Conservation (phyloP, 345 rosid genomes). For the Lepidium sativum region DNA sequence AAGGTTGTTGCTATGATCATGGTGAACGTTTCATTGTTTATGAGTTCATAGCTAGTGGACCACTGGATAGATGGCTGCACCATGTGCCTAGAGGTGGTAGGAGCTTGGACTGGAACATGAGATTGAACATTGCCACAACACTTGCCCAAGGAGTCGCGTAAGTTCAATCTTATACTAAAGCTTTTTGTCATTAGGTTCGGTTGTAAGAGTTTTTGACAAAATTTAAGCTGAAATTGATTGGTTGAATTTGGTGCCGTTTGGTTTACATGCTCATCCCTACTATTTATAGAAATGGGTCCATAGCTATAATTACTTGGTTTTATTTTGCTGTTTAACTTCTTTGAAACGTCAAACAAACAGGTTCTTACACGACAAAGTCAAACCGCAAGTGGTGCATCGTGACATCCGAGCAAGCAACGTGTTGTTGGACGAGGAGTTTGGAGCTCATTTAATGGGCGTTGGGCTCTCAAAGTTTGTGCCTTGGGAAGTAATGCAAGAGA, state of each 20-base stretch:
- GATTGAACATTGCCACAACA: conserved; percentile 86
- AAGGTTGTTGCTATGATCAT: conserved; percentile 93
- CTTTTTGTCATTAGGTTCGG: neutral
- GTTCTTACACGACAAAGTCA: conserved; percentile 92
- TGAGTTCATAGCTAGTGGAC: conserved; percentile 86
- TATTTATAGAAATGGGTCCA: neutral
- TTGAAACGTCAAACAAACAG: conserved; percentile 23
- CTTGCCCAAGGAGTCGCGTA: conserved; percentile 98
- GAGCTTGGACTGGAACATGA: conserved; percentile 84
- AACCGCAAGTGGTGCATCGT: conserved; percentile 91
- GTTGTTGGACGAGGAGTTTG: conserved; percentile 85
- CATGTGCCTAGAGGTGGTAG: conserved; percentile 91
- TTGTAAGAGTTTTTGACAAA: neutral
- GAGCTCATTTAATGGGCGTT: conserved; percentile 91
- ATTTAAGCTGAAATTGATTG: too few relatives aligned
- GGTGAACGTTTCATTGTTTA: conserved; percentile 88
- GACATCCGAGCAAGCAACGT: conserved; percentile 92
- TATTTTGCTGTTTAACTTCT: neutral
- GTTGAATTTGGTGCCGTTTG: neutral
- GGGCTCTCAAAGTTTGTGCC: conserved; percentile 95
- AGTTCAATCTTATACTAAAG: conserved; percentile 20
- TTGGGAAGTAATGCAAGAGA: conserved; percentile 98
- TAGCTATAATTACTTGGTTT: neutral
- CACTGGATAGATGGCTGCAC: conserved; percentile 88
- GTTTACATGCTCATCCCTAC: neutral